Base-by-base conservation (phyloP, 1,284 basidiomycete genomes). In the Apiotrichum akiyoshidainum region DNA sequence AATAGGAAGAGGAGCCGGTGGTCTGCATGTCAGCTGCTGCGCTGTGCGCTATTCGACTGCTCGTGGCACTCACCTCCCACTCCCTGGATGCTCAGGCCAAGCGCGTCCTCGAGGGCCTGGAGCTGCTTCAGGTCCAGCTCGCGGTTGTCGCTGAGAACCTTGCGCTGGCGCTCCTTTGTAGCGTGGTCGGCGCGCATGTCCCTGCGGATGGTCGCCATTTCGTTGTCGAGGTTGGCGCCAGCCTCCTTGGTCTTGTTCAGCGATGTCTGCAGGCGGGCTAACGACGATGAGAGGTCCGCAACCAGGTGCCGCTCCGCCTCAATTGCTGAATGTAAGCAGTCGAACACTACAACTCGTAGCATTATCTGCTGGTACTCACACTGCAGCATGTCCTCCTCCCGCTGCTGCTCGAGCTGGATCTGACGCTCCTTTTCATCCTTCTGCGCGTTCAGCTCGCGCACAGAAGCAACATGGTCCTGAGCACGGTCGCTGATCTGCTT, bases 1-100 rank as follows among this genome's bases (percentile, higher is more conserved):
- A 91, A 92, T 6, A 86, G 83, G 52, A 93, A 78, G 48, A 91
- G 81, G 13, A 93, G 80, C 52, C 85, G 83, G 69, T 89, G 86
- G 46, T 80, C 80, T 81, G 62, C 12, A 37, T 10, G 46, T 54
- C 50, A 59, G 55, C 39, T 40, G 8, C 10, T 22, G 14, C 10
- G 26, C 26, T n/a, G 7, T 31, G 26, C 7, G 26, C 26, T 31
- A 7, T 14, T 11, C 2, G 37, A 48, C 41, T 14, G 17, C 14
- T 5, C 21, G 22, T 16, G 10, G 12, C n/a, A 74, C 79, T 58
- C 59, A 81, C 80, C 80, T 64, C 85, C 85, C 26, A 92, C 83
- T 34, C 89, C 89, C 72, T 91, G 87, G 16, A 93, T 82, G 17
- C 80, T 77, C 72, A 85, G 88, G 13, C 84, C 83, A 14, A 90